Base-by-base conservation (phyloP, 306 rosid species). In the Myrica gale region DNA sequence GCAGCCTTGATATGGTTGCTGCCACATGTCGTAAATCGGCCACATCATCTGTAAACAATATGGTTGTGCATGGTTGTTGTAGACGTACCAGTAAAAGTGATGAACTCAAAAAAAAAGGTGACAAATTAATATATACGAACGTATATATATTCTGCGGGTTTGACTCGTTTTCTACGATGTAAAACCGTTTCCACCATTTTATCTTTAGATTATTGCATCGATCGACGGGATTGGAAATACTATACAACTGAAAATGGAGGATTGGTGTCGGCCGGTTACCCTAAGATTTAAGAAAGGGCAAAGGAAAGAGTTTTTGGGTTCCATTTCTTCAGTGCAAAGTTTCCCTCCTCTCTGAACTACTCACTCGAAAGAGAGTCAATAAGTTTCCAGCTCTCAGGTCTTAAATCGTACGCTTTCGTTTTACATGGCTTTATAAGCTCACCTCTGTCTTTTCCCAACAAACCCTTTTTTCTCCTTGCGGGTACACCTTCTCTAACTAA, bases 401-500 rank as follows among this genome's bases (percentile, higher is more conserved):
- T 60, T 42, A 15, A 47, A 54, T 60, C 11, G 45, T 15, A 17
- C 11, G 44, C 15, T 20, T 61, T 75, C 57, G 69, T 56, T 63
- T 48, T 62, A 47, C 42, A 58, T 54, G 41, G 42, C 60, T 54
- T 70, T 51, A 9, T 7, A 68, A 19, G 8, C 17, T 47, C 4
- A 32, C 13, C 53, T 7, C 4, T 16, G 15, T 42, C n/a, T 74
- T 47, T 13, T 45, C 62, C 67, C 20, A 55, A 74, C 79, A 83
- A 78, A 74, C 81, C 74, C 62, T 26, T 75, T 32, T 81, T 91
- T 89, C 88, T 79, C 78, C 39, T 42, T 80, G 75, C 37, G 77
- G 92, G 72, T 91, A 62, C 82, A 87, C 97, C 80, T 19, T 82
- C 67, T 65, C 83, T 82, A 89, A 84, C 96, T 69, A 86, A 42